Evolutionary conservation across 2,329 filamentous ascomycete species (phyloP).

Genomic region (Verticillium nubilum): DNA sequence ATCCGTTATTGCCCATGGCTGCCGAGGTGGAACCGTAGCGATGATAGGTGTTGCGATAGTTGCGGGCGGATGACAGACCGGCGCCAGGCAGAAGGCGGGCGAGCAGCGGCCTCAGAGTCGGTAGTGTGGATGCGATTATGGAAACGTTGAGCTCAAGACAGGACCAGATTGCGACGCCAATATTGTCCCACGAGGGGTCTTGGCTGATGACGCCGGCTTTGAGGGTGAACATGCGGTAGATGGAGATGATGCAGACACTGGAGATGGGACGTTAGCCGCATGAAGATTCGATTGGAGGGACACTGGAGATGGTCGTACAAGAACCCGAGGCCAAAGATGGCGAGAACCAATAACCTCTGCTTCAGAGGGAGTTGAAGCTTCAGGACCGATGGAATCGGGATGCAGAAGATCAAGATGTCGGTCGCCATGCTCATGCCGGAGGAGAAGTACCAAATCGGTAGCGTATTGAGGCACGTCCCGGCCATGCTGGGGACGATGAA

Average conservation of each 20-base stretch:
- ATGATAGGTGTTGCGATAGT: constrained; percentile 11
- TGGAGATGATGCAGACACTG: constrained; percentile 25
- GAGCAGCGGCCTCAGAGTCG: constrained; percentile 22
- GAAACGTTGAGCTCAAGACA: constrained; percentile 22
- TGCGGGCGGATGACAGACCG: constrained; percentile 5
- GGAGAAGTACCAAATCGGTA: constrained; percentile 25
- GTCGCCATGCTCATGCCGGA: constrained; percentile 20
- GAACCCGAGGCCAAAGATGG: constrained; percentile 24
- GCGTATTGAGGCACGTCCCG: constrained; percentile 19
- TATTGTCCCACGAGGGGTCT: constrained; percentile 25
- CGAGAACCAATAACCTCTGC: constrained; percentile 20
- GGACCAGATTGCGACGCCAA: constrained; percentile 24
- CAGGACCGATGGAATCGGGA: constrained; percentile 19
- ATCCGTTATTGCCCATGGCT: constrained; percentile 3
- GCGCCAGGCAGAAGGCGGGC: constrained; percentile 14
- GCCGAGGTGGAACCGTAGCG: constrained; percentile 12
- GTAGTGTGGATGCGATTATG: constrained; percentile 22
- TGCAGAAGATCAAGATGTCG: constrained; percentile 20
- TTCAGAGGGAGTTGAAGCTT: constrained; percentile 16
- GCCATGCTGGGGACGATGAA: constrained; percentile 17
- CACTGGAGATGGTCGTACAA: constrained; percentile 16
- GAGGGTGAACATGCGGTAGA: constrained; percentile 25
- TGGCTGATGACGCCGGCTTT: constrained; percentile 17
- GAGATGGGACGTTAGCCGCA: background rate
- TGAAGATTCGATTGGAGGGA: background rate